Evolutionary conservation across 1,139 yeast species (phyloP), one percentile per base, ranked within the genome.

Genomic region (Pichiaceae sp.): DNA sequence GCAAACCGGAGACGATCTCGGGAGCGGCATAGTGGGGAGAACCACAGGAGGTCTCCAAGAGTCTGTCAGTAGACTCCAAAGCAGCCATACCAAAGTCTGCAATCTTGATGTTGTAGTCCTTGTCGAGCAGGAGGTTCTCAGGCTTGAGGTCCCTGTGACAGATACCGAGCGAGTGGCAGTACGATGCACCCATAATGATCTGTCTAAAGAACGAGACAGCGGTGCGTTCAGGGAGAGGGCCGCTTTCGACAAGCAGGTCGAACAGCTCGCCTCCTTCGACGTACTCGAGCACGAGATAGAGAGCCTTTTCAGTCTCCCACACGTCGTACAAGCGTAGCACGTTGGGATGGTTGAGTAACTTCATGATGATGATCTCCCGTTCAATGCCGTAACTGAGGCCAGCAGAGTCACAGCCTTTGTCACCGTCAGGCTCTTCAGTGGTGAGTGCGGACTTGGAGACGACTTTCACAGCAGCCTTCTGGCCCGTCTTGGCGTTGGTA

Each of bases 81-180:
- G 98, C 98, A n/a, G 99, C 98, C 98, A 91, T 93, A 29, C 99
- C 99, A 58, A 91, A 91, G 62, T 91, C 99, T 14, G 99, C 98
- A 49, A 91, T 89, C 58, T 91, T 91, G 59, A 91, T 87, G 57
- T 85, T 87, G 46, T 81, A 76, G 57, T 85, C 74, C 57, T 82
- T 80, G 62, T 93, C 98, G 34, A 91, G 66, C 35, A 91, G 65
- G 48, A 91, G 68, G 60, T 91, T 91, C 57, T 91, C 99, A 0
- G 98, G 98, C 58, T 91, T 91, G 54, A 91, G 70, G 57, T 91
- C 99, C 44, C 99, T 77, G 59, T 91, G 99, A 55, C 91, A 83
- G 50, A 91, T 91, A 56, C 91, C 91, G 57, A 91, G 78, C 51
- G 84, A 86, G 59, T 91, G 99, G 54, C 96, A 83, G 63, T 93